A percentile compares a stretch with the other conserved stretches of the same genome.
Conservation (phyloP, 148 eudicot genomes). For the Arctostaphylos glauca region DNA sequence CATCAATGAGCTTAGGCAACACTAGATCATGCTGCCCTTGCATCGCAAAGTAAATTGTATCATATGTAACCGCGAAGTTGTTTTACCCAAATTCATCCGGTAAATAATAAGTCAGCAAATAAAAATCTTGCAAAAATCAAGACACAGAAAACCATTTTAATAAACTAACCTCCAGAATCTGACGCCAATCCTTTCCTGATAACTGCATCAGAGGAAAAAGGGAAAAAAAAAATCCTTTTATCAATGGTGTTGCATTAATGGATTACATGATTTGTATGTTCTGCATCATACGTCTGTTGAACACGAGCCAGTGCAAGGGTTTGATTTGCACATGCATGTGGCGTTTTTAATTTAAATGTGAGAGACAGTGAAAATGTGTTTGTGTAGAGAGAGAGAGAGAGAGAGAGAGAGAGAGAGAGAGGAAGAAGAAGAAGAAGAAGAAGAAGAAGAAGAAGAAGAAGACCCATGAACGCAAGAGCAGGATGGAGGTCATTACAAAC, state of each 20-base stretch:
- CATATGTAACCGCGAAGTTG: background rate
- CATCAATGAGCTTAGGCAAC: slow-evolving; percentile 19
- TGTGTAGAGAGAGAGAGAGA: background rate
- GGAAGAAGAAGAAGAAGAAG: background rate
- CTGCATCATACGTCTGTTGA: background rate
- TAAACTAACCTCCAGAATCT: slow-evolving; percentile 77
- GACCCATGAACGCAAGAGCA: background rate
- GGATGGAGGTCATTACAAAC: background rate
- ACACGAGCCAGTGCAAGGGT: background rate
- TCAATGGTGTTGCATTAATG: background rate
- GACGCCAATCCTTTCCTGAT: slow-evolving; percentile 80
- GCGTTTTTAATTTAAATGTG: background rate
- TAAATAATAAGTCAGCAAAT: background rate
- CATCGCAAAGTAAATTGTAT: background rate
- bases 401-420: background rate
- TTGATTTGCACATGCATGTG: background rate
- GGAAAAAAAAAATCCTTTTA: background rate
- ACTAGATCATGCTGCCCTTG: slow-evolving; percentile 14
- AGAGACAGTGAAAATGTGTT: background rate
- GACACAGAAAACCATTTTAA: background rate
- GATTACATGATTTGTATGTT: background rate
- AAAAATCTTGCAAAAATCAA: background rate
- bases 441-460: background rate
- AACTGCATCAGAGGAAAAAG: slow-evolving; percentile 51
- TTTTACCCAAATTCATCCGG: background rate